Base-by-base conservation (phyloP, 2,329 filamentous ascomycete genomes). In the Fusarium nelsonii region DNA sequence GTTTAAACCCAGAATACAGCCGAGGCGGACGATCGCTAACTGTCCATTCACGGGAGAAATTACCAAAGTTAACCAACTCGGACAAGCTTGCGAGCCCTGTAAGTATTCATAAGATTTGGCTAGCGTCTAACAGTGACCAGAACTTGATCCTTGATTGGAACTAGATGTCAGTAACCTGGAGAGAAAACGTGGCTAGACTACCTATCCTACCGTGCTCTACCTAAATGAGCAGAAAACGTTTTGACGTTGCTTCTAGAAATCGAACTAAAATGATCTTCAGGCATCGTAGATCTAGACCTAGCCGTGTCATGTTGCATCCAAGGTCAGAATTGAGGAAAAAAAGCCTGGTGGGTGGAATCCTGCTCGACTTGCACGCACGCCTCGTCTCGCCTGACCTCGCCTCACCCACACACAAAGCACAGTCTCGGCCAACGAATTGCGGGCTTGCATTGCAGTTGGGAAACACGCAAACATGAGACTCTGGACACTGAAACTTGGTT, bases 231-330 rank as follows among this genome's bases (percentile, higher is more conserved):
- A 16, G 30, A 44, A 46, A 59, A 60, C 30, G 58, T 33, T 48
- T 16, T 60, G 48, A 51, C 16, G 23, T 51, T 51, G 33, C 46
- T 65, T 60, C 51, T 65, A 36, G 60, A 65, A 55, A 52, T 20
- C 41, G n/a, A 34, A 32, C 41, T 44, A 41, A 53, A 39, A 39
- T 43, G 62, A 65, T 65, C 60, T 60, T 48, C 53, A 49, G 53
- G 46, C 61, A 65, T 65, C 60, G 40, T 37, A 65, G 62, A 65
- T 65, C 61, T 53, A n/a, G 36, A 45, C 46, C 16, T 37, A 39
- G 33, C 40, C 30, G 26, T 49, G 44, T n/a, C 34, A 46, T 50
- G 63, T 48, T 52, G 36, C 32, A 36, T 37, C 20, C 23, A 37
- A n/a, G 32, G 16, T 45, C 53, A 28, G 12, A 32, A 34, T 30